phyloP scores from a whole-genome alignment of 108 stramenopile genomes.

The Epithemia pelagica region DNA sequence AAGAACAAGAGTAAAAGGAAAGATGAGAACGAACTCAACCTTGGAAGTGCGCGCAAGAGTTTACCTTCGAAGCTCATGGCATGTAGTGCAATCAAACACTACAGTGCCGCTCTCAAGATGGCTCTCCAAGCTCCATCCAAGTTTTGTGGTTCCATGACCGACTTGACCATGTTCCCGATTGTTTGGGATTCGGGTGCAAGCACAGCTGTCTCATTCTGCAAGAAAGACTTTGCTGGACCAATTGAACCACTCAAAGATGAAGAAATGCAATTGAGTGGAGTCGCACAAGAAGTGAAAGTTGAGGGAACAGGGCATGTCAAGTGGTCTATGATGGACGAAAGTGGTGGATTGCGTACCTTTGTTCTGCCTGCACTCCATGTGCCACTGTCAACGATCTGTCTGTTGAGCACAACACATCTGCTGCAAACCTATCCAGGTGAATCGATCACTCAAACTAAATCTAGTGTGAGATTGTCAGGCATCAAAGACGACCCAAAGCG shows the following conservation, averaged over 20 bases:
- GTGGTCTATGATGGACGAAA: not conserved
- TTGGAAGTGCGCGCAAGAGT: too few relatives aligned
- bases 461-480: not conserved
- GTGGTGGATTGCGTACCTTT: not conserved
- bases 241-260: not conserved
- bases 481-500: not conserved
- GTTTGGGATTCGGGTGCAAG: slow-evolving; percentile 35
- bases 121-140: not conserved
- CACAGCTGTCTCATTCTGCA: slow-evolving; percentile 5
- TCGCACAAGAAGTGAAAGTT: not conserved
- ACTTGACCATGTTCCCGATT: slow-evolving; percentile 2
- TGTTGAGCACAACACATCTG: not conserved
- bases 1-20: too few relatives aligned
- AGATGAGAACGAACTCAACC: too few relatives aligned
- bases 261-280: not conserved
- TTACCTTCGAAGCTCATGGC: too few relatives aligned
- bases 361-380: not conserved
- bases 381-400: not conserved
- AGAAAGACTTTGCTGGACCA: slow-evolving; percentile 21
- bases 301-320: not conserved
- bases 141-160: not conserved
- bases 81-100: not conserved
- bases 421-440: not conserved
- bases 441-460: not conserved
- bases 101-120: not conserved